Conservation (phyloP, 257 asterid species). For the Nicotiana benthamiana region DNA sequence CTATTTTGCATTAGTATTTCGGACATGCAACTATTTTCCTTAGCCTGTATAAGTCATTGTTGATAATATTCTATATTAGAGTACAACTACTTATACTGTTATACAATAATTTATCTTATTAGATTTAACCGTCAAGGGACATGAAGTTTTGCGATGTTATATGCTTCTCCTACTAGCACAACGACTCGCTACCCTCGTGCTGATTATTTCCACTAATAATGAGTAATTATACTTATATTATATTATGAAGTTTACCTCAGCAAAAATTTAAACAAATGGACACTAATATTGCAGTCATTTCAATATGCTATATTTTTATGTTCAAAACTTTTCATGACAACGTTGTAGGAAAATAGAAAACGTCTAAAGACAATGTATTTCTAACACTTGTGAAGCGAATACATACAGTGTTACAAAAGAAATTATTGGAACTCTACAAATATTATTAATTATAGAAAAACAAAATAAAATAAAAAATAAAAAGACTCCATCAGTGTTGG, state of each 20-base stretch:
- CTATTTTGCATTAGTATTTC: background rate
- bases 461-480: too few relatives aligned
- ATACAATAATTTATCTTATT: background rate
- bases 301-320: background rate
- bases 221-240: background rate
- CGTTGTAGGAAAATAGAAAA: too few relatives aligned
- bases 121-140: too few relatives aligned
- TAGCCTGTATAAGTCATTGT: background rate
- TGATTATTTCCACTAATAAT: too few relatives aligned
- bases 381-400: background rate
- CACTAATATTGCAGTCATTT: background rate
- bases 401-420: background rate
- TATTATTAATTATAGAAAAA: too few relatives aligned
- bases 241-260: conserved; percentile 16
- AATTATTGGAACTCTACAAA: background rate
- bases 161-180: too few relatives aligned
- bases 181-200: too few relatives aligned
- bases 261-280: conserved; percentile 3
- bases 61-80: background rate
- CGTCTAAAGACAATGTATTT: too few relatives aligned
- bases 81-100: background rate
- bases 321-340: background rate
- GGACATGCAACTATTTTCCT: background rate
- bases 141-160: conserved; percentile 6
- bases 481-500: too few relatives aligned